These are phyloP conservation scores for Cryphonectria radicalis DNA, from an alignment of 2,329 filamentous ascomycete species.

Conservation along the genomic window DNA sequence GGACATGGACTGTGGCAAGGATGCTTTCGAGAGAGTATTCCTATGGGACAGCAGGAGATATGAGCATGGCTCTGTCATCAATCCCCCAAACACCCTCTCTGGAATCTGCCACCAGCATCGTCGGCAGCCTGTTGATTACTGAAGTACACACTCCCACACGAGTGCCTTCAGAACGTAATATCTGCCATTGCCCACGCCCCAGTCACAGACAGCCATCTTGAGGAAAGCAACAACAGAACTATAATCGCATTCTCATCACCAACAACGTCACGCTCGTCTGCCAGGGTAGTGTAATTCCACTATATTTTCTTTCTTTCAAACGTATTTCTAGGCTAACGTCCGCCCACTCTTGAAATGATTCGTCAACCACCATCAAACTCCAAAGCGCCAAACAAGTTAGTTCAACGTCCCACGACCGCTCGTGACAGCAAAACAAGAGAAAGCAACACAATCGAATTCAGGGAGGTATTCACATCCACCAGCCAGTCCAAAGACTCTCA, in stretches of 20 bases:
- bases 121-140: neutral
- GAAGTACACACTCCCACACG: neutral
- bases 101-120: neutral
- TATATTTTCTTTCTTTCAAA: neutral
- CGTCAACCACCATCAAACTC: neutral
- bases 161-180: neutral
- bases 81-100: neutral
- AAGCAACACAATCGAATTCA: neutral
- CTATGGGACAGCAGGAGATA: neutral
- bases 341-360: neutral
- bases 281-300: neutral
- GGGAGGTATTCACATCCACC: neutral
- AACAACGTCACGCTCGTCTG: neutral
- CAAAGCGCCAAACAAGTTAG: slow-evolving; percentile 15
- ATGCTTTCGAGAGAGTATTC: neutral
- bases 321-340: neutral
- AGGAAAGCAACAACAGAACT: neutral
- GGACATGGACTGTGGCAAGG: neutral
- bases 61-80: neutral
- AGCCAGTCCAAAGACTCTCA: slow-evolving; percentile 5
- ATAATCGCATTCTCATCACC: neutral
- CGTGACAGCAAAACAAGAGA: neutral
- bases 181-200: neutral
- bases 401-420: neutral
- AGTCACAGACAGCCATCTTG: neutral